Base-by-base conservation (phyloP, 495 filamentous ascomycete genomes). In the Penicillium simplicissimum region DNA sequence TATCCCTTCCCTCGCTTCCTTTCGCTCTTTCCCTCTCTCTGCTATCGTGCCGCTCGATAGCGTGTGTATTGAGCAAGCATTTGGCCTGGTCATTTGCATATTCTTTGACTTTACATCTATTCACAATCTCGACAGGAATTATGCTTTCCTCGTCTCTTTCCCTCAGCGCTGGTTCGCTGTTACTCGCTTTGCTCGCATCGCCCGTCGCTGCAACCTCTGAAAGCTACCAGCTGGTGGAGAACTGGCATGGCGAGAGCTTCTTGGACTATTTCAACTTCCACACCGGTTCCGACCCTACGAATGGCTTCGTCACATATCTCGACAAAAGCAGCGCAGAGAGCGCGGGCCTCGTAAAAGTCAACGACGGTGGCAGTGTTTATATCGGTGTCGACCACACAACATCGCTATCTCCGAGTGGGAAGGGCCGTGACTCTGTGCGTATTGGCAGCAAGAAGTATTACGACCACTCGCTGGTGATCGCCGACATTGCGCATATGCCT, bases 401-500 rank as follows among this genome's bases (percentile, higher is more conserved):
- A 11, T 74, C 59, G 2, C 70, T 80, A 8, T 62, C 61, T 33
- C 60, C 71, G 28, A 70, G 53, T 37, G 77, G 71, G 13, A 68
- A 70, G 8, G 90, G 90, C n/a, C 89, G 91, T 17, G 72, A 80
- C 1, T 88, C 87, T 6, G 82, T 90, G 19, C 87, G 90, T 9
- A 78, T 96, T 13, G 81, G 82, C 49, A 89, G 85, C 73, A 90
- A 86, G 58, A 84, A 87, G 58, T 74, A 81, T 21, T 96, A 85
- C 72, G 88, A 79, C 47, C 75, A 85, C 17, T 90, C 88, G 3
- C 79, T 96, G 28, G 86, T 93, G 70, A 79, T 93, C 55, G 82
- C 87, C 38, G 90, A 93, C 64, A 82, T 93, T 57, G 75, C 80
- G 2, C 91, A 94, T 72, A 92, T 93, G 86, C 91, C 91, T 0